Evolutionary conservation across 352 stramenopile genomes (phyloP).

Genomic region (Globisporangium heterothallicum): DNA sequence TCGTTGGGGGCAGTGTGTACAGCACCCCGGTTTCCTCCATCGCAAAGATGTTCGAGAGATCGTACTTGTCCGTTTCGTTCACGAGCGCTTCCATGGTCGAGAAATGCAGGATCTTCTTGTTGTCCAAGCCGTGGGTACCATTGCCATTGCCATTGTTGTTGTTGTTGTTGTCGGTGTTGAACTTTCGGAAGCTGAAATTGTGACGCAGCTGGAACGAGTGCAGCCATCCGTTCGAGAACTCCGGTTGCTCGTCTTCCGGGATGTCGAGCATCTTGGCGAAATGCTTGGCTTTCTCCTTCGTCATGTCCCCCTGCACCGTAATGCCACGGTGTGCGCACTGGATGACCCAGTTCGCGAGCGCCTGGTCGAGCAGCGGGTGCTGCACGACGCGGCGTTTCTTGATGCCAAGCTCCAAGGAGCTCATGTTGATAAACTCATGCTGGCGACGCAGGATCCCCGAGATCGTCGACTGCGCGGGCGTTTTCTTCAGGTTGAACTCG

Average conservation of each 20-base stretch:
- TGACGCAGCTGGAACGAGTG: conserved; percentile 78
- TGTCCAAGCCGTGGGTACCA: neutral
- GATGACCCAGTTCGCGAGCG: conserved; percentile 84
- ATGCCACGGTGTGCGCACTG: conserved; percentile 74
- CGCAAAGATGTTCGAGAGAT: conserved; percentile 63
- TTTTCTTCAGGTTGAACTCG: conserved; percentile 80
- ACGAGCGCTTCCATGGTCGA: conserved; percentile 55
- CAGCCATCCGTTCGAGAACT: conserved; percentile 79
- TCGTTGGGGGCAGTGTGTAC: conserved; percentile 60
- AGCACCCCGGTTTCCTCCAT: conserved; percentile 73
- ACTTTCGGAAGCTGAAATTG: conserved; percentile 83
- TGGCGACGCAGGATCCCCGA: conserved; percentile 74
- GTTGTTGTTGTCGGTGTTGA: conserved; percentile 55
- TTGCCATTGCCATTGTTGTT: neutral
- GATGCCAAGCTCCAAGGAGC: conserved; percentile 68
- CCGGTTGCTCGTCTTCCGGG: conserved; percentile 64
- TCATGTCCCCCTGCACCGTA: conserved; percentile 76
- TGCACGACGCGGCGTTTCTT: conserved; percentile 83
- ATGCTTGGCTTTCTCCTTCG: conserved; percentile 83
- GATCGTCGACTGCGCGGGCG: conserved; percentile 79
- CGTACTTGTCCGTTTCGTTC: conserved; percentile 69
- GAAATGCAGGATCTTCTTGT: conserved; percentile 48
- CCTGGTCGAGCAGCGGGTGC: conserved; percentile 71
- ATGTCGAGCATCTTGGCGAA: conserved; percentile 81
- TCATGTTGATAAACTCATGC: conserved; percentile 86